A percentile compares a stretch with the other conserved stretches of the same genome.
Conservation (phyloP, 2,329 filamentous ascomycete species). For the Epichloe brachyelytri region DNA sequence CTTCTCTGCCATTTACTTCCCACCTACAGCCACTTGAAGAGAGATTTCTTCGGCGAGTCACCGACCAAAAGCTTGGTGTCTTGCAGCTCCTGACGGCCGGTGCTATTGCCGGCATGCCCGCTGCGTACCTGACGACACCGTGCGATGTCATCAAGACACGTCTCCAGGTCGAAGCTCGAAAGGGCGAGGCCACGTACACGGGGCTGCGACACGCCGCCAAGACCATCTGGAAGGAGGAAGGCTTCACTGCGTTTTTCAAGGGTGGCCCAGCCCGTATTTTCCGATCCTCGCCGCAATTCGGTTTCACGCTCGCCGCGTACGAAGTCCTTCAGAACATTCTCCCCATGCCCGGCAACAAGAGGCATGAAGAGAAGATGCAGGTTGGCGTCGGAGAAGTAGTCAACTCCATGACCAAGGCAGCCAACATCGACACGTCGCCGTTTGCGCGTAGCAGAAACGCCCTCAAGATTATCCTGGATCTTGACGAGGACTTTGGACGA, state of each 20-base stretch:
- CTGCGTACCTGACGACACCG: conserved; percentile 88
- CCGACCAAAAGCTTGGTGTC: conserved; percentile 77
- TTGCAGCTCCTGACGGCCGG: conserved; percentile 86
- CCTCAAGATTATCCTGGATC: conserved; percentile 85
- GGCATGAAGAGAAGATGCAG: conserved; percentile 37
- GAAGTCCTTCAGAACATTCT: conserved; percentile 75
- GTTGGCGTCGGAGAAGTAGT: conserved; percentile 51
- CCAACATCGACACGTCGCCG: conserved; percentile 30
- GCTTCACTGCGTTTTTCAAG: conserved; percentile 96
- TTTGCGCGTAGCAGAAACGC: conserved; percentile 66
- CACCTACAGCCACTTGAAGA: conserved; percentile 87
- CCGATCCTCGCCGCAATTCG: conserved; percentile 92
- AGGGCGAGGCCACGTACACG: conserved; percentile 82
- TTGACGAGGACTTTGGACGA: conserved; percentile 86
- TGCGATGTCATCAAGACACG: conserved; percentile 99
- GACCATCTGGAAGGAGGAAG: conserved; percentile 81
- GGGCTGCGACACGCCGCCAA: conserved; percentile 73
- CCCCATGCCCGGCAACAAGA: conserved; percentile 56
- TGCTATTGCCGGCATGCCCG: conserved; percentile 86
- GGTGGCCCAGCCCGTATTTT: conserved; percentile 90
- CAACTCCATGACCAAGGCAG: conserved; percentile 24
- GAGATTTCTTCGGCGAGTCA: conserved; percentile 84
- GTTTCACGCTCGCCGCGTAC: conserved; percentile 92
- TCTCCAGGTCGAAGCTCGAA: conserved; percentile 91
- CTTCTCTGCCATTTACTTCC: conserved; percentile 98